Conservation (phyloP, 805 yeast genomes). For the Wickerhamiella domercqiae region DNA sequence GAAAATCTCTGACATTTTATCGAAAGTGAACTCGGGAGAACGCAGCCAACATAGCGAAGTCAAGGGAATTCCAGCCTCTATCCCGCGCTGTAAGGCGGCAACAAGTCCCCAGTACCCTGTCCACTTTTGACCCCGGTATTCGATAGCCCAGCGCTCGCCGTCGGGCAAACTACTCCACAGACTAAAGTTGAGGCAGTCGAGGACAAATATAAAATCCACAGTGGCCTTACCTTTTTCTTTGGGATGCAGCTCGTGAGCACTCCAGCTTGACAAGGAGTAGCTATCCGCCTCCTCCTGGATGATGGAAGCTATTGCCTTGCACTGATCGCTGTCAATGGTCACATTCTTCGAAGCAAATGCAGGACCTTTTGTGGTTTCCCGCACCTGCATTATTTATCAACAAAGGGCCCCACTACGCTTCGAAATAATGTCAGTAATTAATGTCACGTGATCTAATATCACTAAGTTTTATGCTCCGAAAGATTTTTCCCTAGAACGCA, state of each 20-base stretch:
- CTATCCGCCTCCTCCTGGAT: conserved; percentile 20
- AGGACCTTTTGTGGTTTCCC: conserved; percentile 18
- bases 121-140: conserved; percentile 22
- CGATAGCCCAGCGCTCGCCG: conserved; percentile 24
- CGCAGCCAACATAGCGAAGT: conserved; percentile 27
- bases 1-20: conserved; percentile 20
- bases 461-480: too few species aligned
- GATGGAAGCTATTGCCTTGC: conserved; percentile 22
- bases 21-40: conserved; percentile 16
- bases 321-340: conserved; percentile 17
- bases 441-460: too few species aligned
- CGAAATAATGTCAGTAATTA: too few species aligned
- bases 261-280: conserved; percentile 26
- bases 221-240: conserved; percentile 6
- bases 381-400: conserved; percentile 12
- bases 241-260: conserved; percentile 25
- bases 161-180: conserved; percentile 29
- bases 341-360: conserved; percentile 19
- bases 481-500: too few species aligned
- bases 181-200: conserved; percentile 30
- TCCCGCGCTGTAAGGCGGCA: conserved; percentile 30
- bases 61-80: conserved; percentile 26
- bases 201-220: conserved; percentile 29
- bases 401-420: too few species aligned
- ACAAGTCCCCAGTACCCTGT: conserved; percentile 33